phyloP scores from a whole-genome alignment of 2,329 filamentous ascomycete species.

The Tolypocladium ovalisporum region DNA sequence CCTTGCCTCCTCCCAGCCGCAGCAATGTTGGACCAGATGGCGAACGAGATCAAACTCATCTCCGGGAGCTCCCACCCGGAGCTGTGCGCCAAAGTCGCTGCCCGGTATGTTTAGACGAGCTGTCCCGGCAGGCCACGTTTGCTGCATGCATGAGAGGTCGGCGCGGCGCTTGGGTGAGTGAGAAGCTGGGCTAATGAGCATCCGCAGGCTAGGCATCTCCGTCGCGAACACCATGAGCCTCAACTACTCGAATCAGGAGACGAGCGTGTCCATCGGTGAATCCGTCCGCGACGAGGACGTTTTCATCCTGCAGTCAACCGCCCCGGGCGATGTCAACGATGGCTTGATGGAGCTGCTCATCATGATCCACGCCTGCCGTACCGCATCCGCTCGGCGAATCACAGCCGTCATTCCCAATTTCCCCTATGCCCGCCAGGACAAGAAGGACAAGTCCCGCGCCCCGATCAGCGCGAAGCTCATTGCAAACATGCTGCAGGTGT shows the following conservation, averaged over 20 bases:
- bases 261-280: constrained; percentile 87
- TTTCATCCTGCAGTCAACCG: constrained; percentile 92
- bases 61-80: constrained; percentile 37
- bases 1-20: neutral
- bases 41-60: constrained; percentile 42
- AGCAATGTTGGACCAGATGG: constrained; percentile 32
- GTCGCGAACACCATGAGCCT: constrained; percentile 70
- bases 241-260: constrained; percentile 81
- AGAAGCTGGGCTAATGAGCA: constrained; percentile 10
- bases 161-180: neutral
- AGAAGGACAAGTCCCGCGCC: constrained; percentile 90
- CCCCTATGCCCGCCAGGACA: constrained; percentile 92
- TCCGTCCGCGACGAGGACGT: constrained; percentile 96
- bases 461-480: constrained; percentile 93
- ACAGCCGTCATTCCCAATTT: constrained; percentile 95
- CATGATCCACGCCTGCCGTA: constrained; percentile 87
- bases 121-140: neutral
- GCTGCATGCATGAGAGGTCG: neutral
- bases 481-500: constrained; percentile 94
- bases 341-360: constrained; percentile 96
- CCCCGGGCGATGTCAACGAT: constrained; percentile 94
- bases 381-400: constrained; percentile 67
- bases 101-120: constrained; percentile 22
- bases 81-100: constrained; percentile 33
- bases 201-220: constrained; percentile 58